phyloP scores from a whole-genome alignment of 805 yeast species.

The Ogataea degrootiae region DNA sequence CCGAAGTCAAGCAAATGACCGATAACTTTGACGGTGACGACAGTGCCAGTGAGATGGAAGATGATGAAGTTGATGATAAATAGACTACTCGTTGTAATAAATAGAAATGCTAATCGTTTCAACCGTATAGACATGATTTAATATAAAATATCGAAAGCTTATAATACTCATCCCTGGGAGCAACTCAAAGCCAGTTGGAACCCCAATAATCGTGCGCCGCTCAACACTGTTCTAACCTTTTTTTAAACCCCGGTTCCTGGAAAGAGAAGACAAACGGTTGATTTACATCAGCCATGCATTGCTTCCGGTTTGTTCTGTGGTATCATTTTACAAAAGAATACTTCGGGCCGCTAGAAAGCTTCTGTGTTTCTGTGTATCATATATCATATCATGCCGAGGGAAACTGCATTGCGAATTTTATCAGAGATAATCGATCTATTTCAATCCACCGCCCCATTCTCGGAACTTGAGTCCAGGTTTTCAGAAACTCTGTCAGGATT shows the following conservation, averaged over 20 bases:
- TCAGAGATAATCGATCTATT: conserved; percentile 12
- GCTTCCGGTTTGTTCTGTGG: background rate
- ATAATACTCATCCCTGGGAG: too few species aligned
- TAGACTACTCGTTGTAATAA: background rate
- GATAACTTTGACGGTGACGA: conserved; percentile 35
- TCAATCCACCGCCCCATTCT: background rate
- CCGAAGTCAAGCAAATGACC: conserved; percentile 24
- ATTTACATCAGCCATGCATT: background rate
- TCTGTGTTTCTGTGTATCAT: background rate
- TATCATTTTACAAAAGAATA: background rate
- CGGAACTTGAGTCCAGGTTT: conserved; percentile 1
- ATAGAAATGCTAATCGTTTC: background rate
- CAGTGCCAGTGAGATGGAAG: conserved; percentile 30
- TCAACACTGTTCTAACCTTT: too few species aligned
- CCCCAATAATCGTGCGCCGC: too few species aligned
- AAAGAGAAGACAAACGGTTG: background rate
- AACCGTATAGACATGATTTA: background rate
- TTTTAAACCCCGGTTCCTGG: too few species aligned
- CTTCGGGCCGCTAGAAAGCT: too few species aligned
- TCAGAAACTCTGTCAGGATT: conserved; percentile 12
- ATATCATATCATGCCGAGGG: conserved; percentile 10
- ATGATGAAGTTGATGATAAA: conserved; percentile 26
- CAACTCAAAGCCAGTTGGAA: too few species aligned
- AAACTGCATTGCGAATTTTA: conserved; percentile 11
- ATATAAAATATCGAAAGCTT: background rate